Percentiles rank a stretch among this genome's conserved stretches.
Conservation (phyloP, 2,329 filamentous ascomycete genomes). For the Podosphaera aphanis region DNA sequence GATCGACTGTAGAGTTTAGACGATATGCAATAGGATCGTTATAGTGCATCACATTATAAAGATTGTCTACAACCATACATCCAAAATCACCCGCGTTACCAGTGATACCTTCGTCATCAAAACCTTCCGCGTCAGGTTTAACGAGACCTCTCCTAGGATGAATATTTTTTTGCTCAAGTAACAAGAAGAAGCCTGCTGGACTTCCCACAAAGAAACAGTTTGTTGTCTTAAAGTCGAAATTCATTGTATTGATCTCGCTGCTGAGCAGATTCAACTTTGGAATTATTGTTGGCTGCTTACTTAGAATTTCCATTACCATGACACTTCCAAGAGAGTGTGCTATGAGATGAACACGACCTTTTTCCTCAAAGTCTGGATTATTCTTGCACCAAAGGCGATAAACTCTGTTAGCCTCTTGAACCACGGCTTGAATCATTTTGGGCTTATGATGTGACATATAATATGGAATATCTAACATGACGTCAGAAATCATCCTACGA, state of each 20-base stretch:
- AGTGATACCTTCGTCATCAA: conserved; percentile 34
- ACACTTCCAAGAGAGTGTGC: conserved; percentile 85
- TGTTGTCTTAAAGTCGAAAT: conserved; percentile 79
- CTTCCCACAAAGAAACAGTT: conserved; percentile 80
- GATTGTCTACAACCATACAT: conserved; percentile 79
- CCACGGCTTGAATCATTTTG: conserved; percentile 78
- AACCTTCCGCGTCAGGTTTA: conserved; percentile 55
- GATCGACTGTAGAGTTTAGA: conserved; percentile 75
- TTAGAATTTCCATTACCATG: conserved; percentile 82
- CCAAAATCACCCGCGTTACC: conserved; percentile 64
- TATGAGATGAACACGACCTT: conserved; percentile 73
- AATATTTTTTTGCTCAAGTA: conserved; percentile 52
- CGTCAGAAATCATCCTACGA: conserved; percentile 82
- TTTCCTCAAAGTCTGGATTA: conserved; percentile 62
- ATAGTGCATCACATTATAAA: conserved; percentile 69
- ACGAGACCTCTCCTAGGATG: conserved; percentile 51
- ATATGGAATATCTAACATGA: conserved; percentile 96
- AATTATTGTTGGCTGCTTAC: conserved; percentile 57
- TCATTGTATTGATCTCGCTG: conserved; percentile 24
- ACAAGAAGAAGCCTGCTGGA: conserved; percentile 75
- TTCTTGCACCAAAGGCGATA: conserved; percentile 87
- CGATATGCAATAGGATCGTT: conserved; percentile 68
- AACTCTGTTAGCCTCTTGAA: conserved; percentile 82
- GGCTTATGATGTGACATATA: conserved; percentile 91
- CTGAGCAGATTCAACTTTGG: conserved; percentile 25